These are phyloP conservation scores for Pelargonium myrrhifolium DNA, from an alignment of 441 rosid genomes.

Conservation along the genomic window DNA sequence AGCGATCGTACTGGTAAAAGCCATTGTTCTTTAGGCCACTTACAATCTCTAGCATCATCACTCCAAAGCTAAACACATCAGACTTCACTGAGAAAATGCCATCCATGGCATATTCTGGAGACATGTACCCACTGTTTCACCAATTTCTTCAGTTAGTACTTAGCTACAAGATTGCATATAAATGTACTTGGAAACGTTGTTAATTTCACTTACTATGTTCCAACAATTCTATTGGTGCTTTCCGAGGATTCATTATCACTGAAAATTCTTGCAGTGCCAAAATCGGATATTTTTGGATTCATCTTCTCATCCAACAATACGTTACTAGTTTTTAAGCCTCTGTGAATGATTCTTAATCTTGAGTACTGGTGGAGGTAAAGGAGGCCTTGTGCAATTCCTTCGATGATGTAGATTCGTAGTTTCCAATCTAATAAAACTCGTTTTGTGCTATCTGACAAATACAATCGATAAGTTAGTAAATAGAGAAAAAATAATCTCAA, in stretches of 20 bases:
- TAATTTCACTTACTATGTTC: slow-evolving; percentile 49
- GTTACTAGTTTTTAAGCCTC: slow-evolving; percentile 40
- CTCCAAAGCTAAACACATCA: slow-evolving; percentile 60
- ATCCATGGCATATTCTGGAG: too few species aligned
- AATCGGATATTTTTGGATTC: slow-evolving; percentile 45
- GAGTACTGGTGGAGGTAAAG: slow-evolving; percentile 68
- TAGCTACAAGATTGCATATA: background rate
- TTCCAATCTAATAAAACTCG: slow-evolving; percentile 33
- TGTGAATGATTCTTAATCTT: slow-evolving; percentile 47
- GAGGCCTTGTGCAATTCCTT: slow-evolving; percentile 51
- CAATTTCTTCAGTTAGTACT: slow-evolving; percentile 22
- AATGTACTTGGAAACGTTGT: background rate
- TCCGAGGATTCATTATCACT: slow-evolving; percentile 47
- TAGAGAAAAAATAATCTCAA: slow-evolving; percentile 29
- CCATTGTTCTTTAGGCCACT: slow-evolving; percentile 49
- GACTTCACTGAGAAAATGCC: slow-evolving; percentile 61
- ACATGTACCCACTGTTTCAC: slow-evolving; percentile 53
- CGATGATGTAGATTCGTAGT: slow-evolving; percentile 33
- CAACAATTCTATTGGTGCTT: slow-evolving; percentile 45
- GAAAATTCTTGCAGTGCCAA: slow-evolving; percentile 45
- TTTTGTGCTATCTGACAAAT: background rate
- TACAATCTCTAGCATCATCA: slow-evolving; percentile 46
- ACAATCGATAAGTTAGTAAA: background rate
- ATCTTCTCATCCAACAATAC: slow-evolving; percentile 35
- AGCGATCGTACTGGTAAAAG: slow-evolving; percentile 28